Evolutionary conservation across 345 rosid genomes (phyloP).

Genomic region (Citrus reticulata): DNA sequence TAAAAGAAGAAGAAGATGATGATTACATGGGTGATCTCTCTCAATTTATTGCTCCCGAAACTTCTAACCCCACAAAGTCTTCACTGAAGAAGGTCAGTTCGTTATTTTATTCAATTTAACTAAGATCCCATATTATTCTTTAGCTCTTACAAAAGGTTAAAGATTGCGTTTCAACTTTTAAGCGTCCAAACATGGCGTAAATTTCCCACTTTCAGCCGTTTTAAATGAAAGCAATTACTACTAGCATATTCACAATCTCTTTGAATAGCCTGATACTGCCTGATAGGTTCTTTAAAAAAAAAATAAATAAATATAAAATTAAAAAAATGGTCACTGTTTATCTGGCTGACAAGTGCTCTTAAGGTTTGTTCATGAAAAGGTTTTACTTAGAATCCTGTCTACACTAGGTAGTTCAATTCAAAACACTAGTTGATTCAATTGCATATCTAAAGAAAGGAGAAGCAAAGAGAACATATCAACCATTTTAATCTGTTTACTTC

Average conservation of each 20-base stretch:
- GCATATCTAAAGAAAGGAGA: neutral
- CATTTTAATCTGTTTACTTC: too few species aligned
- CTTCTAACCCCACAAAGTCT: slow-evolving; percentile 30
- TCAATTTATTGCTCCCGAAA: slow-evolving; percentile 58
- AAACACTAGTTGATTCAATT: neutral
- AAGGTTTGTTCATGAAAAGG: neutral
- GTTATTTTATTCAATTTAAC: neutral
- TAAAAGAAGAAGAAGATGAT: slow-evolving; percentile 45
- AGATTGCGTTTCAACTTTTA: neutral
- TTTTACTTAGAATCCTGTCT: neutral
- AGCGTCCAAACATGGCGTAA: neutral
- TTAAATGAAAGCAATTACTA: too few species aligned
- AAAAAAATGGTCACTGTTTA: neutral
- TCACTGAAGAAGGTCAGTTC: slow-evolving; percentile 41
- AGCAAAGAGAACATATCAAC: neutral
- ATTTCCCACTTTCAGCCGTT: neutral
- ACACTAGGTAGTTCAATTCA: too few species aligned
- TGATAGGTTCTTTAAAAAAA: too few species aligned
- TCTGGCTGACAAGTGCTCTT: neutral
- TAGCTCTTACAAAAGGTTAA: neutral
- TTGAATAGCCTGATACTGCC: too few species aligned
- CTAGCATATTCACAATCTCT: too few species aligned
- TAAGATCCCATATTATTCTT: neutral
- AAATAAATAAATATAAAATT: too few species aligned
- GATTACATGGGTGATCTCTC: slow-evolving; percentile 97